Evolutionary conservation across 768 basidiomycete genomes (phyloP).

Genomic region (Hydnum rufescens): DNA sequence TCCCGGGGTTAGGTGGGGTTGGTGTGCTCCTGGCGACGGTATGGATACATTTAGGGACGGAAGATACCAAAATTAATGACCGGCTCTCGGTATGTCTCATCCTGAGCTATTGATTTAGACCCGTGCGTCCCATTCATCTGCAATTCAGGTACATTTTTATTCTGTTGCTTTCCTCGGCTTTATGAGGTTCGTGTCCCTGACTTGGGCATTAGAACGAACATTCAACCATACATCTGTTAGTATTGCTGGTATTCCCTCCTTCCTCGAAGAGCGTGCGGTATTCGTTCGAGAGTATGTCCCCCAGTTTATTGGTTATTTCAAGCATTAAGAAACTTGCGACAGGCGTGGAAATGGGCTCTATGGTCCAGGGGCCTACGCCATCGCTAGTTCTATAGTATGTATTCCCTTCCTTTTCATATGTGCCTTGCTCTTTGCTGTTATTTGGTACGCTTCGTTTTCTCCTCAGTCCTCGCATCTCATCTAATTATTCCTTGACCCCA

Average conservation of each 20-base stretch:
- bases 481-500: not conserved
- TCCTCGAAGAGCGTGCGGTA: constrained; percentile 37
- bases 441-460: constrained; percentile 25
- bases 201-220: not conserved
- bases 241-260: constrained; percentile 39
- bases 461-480: constrained; percentile 8
- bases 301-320: not conserved
- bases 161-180: constrained; percentile 30
- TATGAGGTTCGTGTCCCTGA: constrained; percentile 7
- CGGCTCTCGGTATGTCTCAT: constrained; percentile 16
- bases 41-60: constrained; percentile 22
- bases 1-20: constrained; percentile 11
- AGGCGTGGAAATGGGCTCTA: constrained; percentile 34
- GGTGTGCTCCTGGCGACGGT: constrained; percentile 26
- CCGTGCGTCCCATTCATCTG: constrained; percentile 15
- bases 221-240: not conserved
- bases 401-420: constrained; percentile 35
- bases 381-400: constrained; percentile 33
- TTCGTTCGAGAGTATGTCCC: constrained; percentile 28
- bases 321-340: not conserved
- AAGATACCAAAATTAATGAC: constrained; percentile 14
- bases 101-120: constrained; percentile 4
- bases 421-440: constrained; percentile 27
- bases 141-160: constrained; percentile 35
- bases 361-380: constrained; percentile 30